Conservation (phyloP, 78 protist genomes). For the Dictyostelium intermedium region DNA sequence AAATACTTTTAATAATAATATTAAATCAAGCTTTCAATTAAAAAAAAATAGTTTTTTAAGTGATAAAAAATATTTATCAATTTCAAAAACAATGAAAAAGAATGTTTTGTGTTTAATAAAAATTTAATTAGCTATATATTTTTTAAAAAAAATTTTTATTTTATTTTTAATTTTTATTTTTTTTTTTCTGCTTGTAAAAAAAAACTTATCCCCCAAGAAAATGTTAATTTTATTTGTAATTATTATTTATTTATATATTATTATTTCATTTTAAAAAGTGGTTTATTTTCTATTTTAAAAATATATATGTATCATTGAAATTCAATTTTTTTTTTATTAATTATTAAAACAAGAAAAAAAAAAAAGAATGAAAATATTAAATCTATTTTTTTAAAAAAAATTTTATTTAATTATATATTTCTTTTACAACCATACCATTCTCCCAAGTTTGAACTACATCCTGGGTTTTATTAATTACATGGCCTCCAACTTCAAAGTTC, state of each 20-base stretch:
- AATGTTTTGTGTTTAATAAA: not conserved
- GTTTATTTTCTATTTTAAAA: no score
- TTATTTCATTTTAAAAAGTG: no score
- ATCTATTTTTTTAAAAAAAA: not conserved
- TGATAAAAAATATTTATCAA: not conserved
- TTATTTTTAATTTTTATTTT: not conserved
- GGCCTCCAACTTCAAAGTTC: not conserved
- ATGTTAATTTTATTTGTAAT: no score
- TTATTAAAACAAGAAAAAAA: not conserved
- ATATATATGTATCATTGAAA: no score
- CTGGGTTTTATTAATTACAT: not conserved
- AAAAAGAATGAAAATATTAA: no score
- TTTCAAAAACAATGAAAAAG: conserved; percentile 13
- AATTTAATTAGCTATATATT: not conserved
- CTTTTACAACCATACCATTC: not conserved
- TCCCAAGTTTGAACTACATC: not conserved
- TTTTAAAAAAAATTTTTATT: not conserved
- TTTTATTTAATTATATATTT: not conserved
- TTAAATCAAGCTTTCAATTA: not conserved
- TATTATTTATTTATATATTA: no score
- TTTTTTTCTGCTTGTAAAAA: not conserved
- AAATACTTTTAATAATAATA: not conserved
- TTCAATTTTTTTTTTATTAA: not conserved
- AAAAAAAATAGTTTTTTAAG: not conserved
- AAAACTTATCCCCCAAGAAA: not conserved